phyloP scores from a whole-genome alignment of 2,329 filamentous ascomycete genomes.

The Colletotrichum camelliae region DNA sequence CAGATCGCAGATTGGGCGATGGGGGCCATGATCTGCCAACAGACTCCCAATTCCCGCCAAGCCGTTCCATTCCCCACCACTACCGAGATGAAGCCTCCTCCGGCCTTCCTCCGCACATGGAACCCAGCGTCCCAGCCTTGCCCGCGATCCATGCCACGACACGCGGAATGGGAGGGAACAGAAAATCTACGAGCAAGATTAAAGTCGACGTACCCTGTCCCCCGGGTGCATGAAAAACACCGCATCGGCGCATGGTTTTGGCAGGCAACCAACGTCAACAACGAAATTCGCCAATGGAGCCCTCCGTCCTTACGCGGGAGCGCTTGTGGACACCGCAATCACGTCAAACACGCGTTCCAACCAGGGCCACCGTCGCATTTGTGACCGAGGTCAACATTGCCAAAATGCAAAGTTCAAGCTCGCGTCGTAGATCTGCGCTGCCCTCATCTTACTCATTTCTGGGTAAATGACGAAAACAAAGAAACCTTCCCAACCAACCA shows the following conservation, averaged over 20 bases:
- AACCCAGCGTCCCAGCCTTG: slow-evolving; percentile 12
- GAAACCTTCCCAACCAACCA: not conserved
- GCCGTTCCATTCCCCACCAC: not conserved
- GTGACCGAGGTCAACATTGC: not conserved
- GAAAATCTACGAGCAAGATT: not conserved
- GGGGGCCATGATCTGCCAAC: slow-evolving; percentile 8
- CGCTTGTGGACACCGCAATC: not conserved
- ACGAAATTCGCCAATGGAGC: not conserved
- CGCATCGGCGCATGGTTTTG: not conserved
- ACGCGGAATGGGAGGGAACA: not conserved
- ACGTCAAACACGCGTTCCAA: not conserved
- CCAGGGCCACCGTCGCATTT: not conserved
- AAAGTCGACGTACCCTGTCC: not conserved
- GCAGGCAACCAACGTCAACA: not conserved
- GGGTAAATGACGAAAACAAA: not conserved
- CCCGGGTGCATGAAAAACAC: not conserved
- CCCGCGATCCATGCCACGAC: slow-evolving; percentile 2
- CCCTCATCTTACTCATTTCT: slow-evolving; percentile 4
- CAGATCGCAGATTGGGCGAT: not conserved
- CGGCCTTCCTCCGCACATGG: not conserved
- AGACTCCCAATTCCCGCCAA: not conserved
- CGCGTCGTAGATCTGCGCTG: not conserved
- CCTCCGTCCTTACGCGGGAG: not conserved
- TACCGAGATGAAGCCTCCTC: slow-evolving; percentile 3
- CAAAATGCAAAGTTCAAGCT: not conserved